phyloP scores from a whole-genome alignment of 202 grass and related monocot species.

The Cymbopogon flexuosus region DNA sequence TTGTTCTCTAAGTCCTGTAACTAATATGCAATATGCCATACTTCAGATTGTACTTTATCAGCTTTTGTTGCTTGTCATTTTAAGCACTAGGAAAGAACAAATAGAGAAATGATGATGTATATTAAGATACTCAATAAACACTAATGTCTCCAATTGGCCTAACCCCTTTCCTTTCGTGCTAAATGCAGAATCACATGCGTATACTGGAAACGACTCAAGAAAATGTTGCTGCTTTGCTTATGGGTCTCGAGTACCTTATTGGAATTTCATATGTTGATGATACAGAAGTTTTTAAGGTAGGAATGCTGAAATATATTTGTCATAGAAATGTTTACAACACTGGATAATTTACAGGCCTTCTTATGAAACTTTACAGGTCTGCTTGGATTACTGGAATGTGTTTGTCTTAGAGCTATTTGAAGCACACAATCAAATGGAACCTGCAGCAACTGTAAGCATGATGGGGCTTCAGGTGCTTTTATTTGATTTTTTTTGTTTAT shows the following conservation, averaged over 20 bases:
- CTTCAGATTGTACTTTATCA: background rate
- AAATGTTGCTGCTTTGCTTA: slow-evolving; percentile 67
- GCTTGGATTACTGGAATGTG: slow-evolving; percentile 98
- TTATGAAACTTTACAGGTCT: slow-evolving; percentile 59
- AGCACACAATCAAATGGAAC: slow-evolving; percentile 87
- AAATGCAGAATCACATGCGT: slow-evolving; percentile 71
- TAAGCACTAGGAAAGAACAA: background rate
- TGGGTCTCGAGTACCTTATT: slow-evolving; percentile 94
- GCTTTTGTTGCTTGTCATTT: background rate
- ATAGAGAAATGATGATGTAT: background rate
- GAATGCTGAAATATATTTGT: slow-evolving; percentile 11
- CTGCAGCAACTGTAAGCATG: slow-evolving; percentile 76
- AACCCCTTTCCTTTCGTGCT: background rate
- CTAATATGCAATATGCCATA: background rate
- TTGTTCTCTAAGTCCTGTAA: slow-evolving; percentile 11
- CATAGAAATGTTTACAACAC: background rate
- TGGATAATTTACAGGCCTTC: slow-evolving; percentile 37
- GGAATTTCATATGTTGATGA: slow-evolving; percentile 98
- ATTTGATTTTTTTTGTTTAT: background rate
- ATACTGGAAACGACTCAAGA: slow-evolving; percentile 77
- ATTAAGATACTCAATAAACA: background rate
- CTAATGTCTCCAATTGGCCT: slow-evolving; percentile 6
- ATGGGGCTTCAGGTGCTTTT: slow-evolving; percentile 75
- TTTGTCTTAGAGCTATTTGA: slow-evolving; percentile 96
- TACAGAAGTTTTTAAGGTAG: slow-evolving; percentile 98